phyloP scores from a whole-genome alignment of 2,329 filamentous ascomycete species.

The Rhynchosporium secalis region DNA sequence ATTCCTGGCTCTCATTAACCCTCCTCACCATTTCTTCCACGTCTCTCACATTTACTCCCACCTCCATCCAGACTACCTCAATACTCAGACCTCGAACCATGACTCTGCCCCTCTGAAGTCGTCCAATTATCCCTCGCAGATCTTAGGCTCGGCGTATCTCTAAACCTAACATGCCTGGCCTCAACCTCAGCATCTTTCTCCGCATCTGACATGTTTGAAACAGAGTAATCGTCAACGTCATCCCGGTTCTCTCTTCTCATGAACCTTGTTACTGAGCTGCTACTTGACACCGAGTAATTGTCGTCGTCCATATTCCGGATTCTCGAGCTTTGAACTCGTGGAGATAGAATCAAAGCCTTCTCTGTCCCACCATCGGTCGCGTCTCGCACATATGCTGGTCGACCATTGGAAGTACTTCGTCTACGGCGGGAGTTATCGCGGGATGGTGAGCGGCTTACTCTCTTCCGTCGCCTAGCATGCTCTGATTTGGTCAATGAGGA shows the following conservation, averaged over 20 bases:
- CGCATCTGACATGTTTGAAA: slow-evolving; percentile 8
- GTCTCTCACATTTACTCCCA: background rate
- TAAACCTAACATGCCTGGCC: slow-evolving; percentile 21
- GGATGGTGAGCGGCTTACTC: background rate
- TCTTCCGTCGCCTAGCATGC: too few species aligned
- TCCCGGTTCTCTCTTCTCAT: background rate
- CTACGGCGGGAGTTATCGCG: background rate
- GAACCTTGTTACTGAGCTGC: background rate
- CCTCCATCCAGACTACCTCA: background rate
- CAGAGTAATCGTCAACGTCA: slow-evolving; percentile 1
- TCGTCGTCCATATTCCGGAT: background rate
- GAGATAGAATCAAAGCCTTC: slow-evolving; percentile 11
- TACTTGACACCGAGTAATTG: background rate
- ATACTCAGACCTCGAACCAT: background rate
- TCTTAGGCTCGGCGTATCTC: slow-evolving; percentile 16
- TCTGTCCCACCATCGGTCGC: slow-evolving; percentile 6
- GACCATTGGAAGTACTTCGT: slow-evolving; percentile 16
- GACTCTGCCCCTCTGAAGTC: background rate
- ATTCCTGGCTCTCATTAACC: background rate
- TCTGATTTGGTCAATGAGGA: slow-evolving; percentile 10
- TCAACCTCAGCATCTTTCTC: slow-evolving; percentile 18
- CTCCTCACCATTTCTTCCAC: background rate
- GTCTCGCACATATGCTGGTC: slow-evolving; percentile 13
- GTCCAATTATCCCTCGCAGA: slow-evolving; percentile 1
- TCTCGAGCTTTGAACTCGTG: slow-evolving; percentile 2